Evolutionary conservation across 1,139 yeast species (phyloP).

Genomic region (Kodamaea fungicola): DNA sequence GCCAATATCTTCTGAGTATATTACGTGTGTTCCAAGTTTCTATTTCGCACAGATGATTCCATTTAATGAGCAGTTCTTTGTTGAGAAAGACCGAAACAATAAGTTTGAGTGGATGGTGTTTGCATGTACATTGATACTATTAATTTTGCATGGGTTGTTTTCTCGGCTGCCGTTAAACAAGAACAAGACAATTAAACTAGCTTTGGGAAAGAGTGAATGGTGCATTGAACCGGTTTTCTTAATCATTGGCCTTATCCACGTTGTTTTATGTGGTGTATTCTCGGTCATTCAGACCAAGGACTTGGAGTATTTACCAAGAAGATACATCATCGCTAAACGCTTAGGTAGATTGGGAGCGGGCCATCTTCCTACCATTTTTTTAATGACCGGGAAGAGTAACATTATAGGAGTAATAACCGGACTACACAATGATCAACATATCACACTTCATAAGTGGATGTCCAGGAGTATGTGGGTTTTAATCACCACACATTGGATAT

Average conservation of each 20-base stretch:
- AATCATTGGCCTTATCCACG: slow-evolving; percentile 19
- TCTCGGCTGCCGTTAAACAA: slow-evolving; percentile 37
- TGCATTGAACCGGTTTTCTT: slow-evolving; percentile 23
- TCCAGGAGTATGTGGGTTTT: slow-evolving; percentile 38
- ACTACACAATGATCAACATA: slow-evolving; percentile 37
- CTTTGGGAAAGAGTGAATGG: slow-evolving; percentile 16
- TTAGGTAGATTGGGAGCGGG: slow-evolving; percentile 41
- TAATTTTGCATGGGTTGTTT: slow-evolving; percentile 40
- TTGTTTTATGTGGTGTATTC: slow-evolving; percentile 28
- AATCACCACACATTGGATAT: slow-evolving; percentile 34
- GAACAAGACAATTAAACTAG: slow-evolving; percentile 8
- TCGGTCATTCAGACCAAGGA: slow-evolving; percentile 31
- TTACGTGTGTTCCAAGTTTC: too few species aligned
- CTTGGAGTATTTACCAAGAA: slow-evolving; percentile 35
- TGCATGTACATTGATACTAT: slow-evolving; percentile 21
- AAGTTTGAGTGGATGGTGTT: slow-evolving; percentile 37
- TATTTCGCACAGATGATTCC: slow-evolving; percentile 16
- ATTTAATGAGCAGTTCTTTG: slow-evolving; percentile 28
- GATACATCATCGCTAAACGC: slow-evolving; percentile 42
- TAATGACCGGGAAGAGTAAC: slow-evolving; percentile 39
- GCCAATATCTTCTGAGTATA: too few species aligned
- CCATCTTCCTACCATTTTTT: slow-evolving; percentile 36
- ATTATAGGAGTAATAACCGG: slow-evolving; percentile 40
- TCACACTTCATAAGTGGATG: slow-evolving; percentile 43
- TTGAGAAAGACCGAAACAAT: slow-evolving; percentile 34